Evolutionary conservation across 192 early-diverging fungal species (phyloP), one percentile per base, ranked within the genome.

Genomic region (Coemansia sp.): DNA sequence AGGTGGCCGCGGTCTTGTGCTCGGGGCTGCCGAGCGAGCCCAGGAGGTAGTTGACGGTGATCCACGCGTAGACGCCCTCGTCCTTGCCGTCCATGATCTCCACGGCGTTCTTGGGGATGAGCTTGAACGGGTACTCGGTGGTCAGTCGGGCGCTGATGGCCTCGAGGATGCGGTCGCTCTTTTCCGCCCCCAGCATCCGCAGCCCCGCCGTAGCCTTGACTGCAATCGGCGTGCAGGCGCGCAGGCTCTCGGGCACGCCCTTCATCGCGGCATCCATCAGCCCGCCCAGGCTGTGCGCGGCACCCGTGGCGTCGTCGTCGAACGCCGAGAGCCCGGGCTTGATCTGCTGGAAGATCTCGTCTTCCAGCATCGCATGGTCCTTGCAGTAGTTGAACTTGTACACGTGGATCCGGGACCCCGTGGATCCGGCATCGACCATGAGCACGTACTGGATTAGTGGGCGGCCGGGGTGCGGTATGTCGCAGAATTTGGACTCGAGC

Each of bases 31-130:
- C 92, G 53, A 96, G 85, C 21, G 78, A 80, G 21, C 85, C 74
- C 34, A 96, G 84, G 8, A 99, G 81, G 66, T 93, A 97, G 78
- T 99, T 99, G 24, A 97, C 93, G 0, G 97, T 99, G 54, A 99
- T 93, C 97, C 97, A 99, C 36, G 95, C 95, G 81, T 90, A 99
- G n/a, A 98, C 89, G 46, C 95, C 97, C 88, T 99, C 97, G 75
- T 98, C 93, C 46, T 82, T 87, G n/a, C 97, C 97, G 35, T 92
- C 91, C 97, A 99, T 99, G 66, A 99, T 89, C 13, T 77, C 89
- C 7, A 99, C 92, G 8, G 91, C 93, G 41, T 87, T 76, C 0
- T 86, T 82, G 59, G 86, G 83, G 17, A 90, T 73, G 5, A 96
- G 85, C 19, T 83, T 88, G 79, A 98, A 99, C 35, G 92, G 93